These are phyloP conservation scores for Boletellus ananiceps DNA, from an alignment of 768 basidiomycete species.

Conservation along the genomic window DNA sequence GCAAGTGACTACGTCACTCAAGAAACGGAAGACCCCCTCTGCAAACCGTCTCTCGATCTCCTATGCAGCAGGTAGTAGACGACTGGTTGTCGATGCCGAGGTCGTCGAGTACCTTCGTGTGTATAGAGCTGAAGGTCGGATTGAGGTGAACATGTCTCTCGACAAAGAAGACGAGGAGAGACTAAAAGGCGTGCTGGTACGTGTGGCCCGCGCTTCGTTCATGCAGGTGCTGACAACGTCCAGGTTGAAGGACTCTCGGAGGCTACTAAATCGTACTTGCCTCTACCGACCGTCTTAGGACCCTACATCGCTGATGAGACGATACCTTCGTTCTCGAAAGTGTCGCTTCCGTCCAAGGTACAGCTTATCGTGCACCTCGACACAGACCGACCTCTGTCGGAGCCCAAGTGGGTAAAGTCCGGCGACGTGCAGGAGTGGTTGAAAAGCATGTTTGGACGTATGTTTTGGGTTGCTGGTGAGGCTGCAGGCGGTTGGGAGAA, in stretches of 20 bases:
- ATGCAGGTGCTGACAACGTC: constrained; percentile 8
- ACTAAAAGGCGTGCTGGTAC: constrained; percentile 73
- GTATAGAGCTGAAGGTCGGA: constrained; percentile 75
- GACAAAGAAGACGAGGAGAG: constrained; percentile 50
- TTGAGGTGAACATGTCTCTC: constrained; percentile 72
- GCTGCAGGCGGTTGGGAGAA: constrained; percentile 92
- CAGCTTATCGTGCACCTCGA: constrained; percentile 80
- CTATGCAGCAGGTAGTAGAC: constrained; percentile 82
- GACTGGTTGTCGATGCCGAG: constrained; percentile 86
- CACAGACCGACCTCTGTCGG: constrained; percentile 81
- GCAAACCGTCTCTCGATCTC: constrained; percentile 91
- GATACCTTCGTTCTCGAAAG: constrained; percentile 68
- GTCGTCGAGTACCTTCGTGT: constrained; percentile 79
- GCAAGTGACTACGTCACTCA: constrained; percentile 24
- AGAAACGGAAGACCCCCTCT: constrained; percentile 51
- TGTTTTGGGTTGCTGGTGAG: constrained; percentile 82
- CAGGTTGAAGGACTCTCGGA: constrained; percentile 77
- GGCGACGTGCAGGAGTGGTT: constrained; percentile 95
- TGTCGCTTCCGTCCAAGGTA: constrained; percentile 47
- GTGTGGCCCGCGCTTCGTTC: constrained; percentile 23
- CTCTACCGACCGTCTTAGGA: constrained; percentile 45
- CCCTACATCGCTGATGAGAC: constrained; percentile 51
- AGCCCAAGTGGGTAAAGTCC: constrained; percentile 95
- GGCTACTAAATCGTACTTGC: constrained; percentile 62
- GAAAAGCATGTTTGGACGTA: constrained; percentile 79